A percentile compares a stretch with the other conserved stretches of the same genome.
These are phyloP conservation scores for Tolypocladium tundrense DNA, from an alignment of 2,329 filamentous ascomycete species.

Conservation along the genomic window DNA sequence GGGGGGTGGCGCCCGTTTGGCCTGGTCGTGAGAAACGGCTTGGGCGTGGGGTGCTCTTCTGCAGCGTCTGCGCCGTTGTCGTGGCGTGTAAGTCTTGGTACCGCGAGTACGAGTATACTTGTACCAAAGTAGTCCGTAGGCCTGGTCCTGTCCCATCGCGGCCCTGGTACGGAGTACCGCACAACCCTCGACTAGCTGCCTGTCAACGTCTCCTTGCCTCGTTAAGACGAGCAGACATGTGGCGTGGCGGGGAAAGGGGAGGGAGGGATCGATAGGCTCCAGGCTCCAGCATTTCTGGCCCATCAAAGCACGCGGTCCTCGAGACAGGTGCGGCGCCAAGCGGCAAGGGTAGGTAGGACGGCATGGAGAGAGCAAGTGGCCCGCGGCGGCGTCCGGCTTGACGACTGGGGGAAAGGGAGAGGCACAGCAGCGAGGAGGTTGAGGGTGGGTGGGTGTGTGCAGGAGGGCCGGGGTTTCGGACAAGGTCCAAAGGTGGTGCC, in stretches of 20 bases:
- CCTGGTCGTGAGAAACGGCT: background rate
- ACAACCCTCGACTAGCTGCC: background rate
- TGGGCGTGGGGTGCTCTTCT: background rate
- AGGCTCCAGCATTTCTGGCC: slow-evolving; percentile 3
- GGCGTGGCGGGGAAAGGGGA: slow-evolving; percentile 17
- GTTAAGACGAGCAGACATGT: background rate
- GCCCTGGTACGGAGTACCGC: background rate
- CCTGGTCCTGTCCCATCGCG: background rate
- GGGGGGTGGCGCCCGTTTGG: background rate
- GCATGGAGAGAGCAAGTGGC: background rate
- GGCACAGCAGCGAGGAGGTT: background rate
- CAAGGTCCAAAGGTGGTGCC: background rate
- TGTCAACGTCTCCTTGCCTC: background rate
- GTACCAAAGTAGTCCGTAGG: background rate
- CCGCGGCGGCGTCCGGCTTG: slow-evolving; percentile 2
- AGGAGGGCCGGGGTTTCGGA: background rate
- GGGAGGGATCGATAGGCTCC: slow-evolving; percentile 19
- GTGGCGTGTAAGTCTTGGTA: background rate
- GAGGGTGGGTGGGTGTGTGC: slow-evolving; percentile 3
- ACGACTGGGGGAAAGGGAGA: background rate
- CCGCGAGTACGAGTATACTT: background rate
- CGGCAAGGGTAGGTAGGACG: background rate
- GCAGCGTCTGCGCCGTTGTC: background rate
- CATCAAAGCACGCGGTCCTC: slow-evolving; percentile 2
- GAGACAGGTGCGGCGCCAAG: slow-evolving; percentile 2